Conservation (phyloP, 2,329 filamentous ascomycete species). For the Cladosporium sp. region DNA sequence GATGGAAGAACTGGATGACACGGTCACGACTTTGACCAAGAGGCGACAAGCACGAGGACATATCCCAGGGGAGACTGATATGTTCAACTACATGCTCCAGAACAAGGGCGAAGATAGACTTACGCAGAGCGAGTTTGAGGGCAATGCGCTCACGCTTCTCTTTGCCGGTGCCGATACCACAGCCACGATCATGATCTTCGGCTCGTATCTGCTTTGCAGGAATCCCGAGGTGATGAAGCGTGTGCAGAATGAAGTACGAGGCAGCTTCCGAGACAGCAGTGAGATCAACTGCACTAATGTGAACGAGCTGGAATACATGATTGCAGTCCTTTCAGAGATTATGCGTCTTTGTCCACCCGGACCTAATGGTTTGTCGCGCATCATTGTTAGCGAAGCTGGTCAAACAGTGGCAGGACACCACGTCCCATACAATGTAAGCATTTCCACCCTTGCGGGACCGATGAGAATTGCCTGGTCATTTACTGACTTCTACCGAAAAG, state of each 20-base stretch:
- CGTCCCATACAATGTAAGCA: constrained; percentile 14
- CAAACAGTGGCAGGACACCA: constrained; percentile 12
- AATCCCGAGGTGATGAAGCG: constrained; percentile 29
- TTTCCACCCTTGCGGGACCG: not conserved
- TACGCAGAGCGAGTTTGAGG: constrained; percentile 25
- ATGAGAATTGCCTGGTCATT: not conserved
- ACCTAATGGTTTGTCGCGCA: constrained; percentile 22
- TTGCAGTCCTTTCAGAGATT: constrained; percentile 42
- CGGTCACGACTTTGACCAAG: not conserved
- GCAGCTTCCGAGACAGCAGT: constrained; percentile 31
- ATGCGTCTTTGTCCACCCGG: constrained; percentile 44
- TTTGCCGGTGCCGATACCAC: constrained; percentile 31
- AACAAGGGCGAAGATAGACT: constrained; percentile 22
- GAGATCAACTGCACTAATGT: constrained; percentile 24
- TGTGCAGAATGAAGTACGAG: constrained; percentile 40
- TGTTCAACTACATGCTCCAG: constrained; percentile 14
- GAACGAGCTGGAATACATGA: constrained; percentile 33
- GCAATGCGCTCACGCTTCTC: constrained; percentile 26
- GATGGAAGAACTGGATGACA: not conserved
- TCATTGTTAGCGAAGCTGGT: not conserved
- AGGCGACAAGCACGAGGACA: not conserved
- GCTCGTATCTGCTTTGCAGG: constrained; percentile 23
- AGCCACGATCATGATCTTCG: constrained; percentile 26
- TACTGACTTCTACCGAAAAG: not conserved
- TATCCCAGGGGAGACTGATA: not conserved